Evolutionary conservation across 139 green algal species (phyloP).

Genomic region (Coelastrella sp.): DNA sequence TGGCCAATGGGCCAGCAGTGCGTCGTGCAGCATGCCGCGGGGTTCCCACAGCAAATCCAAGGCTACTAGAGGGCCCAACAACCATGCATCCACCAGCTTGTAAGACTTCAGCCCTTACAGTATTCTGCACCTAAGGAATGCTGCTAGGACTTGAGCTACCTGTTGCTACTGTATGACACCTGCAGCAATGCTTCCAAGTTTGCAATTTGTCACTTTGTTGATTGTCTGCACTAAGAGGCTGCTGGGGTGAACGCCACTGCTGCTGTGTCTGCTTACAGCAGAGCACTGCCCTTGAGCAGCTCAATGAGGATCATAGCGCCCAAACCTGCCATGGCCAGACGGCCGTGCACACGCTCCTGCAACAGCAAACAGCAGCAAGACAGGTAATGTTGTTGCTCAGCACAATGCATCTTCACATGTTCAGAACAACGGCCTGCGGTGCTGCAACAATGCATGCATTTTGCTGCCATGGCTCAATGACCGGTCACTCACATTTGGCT

Average conservation of each 20-base stretch:
- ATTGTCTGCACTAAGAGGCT: not conserved
- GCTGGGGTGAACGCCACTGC: no score
- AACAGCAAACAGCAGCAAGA: constrained; percentile 4
- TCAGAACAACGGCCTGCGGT: no score
- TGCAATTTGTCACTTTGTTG: not conserved
- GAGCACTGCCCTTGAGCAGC: constrained; percentile 49
- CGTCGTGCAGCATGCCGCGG: no score
- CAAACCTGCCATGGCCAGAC: constrained; percentile 63
- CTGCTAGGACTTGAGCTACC: no score
- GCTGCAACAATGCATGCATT: not conserved
- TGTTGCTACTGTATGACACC: no score
- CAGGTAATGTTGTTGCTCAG: not conserved
- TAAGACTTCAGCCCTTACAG: no score
- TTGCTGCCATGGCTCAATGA: no score
- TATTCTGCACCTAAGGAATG: no score
- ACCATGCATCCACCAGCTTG: no score
- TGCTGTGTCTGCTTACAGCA: constrained; percentile 45
- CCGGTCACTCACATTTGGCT: not conserved
- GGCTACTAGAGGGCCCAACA: no score
- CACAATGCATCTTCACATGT: not conserved
- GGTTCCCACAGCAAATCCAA: no score
- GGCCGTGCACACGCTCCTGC: constrained; percentile 59
- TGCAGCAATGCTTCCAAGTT: not conserved
- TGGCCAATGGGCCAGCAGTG: no score
- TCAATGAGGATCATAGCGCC: constrained; percentile 48